Percentiles rank a stretch among this genome's conserved stretches.
Evolutionary conservation across 202 grass and related monocot species (phyloP).

Genomic region (Schoenoplectus triqueter): DNA sequence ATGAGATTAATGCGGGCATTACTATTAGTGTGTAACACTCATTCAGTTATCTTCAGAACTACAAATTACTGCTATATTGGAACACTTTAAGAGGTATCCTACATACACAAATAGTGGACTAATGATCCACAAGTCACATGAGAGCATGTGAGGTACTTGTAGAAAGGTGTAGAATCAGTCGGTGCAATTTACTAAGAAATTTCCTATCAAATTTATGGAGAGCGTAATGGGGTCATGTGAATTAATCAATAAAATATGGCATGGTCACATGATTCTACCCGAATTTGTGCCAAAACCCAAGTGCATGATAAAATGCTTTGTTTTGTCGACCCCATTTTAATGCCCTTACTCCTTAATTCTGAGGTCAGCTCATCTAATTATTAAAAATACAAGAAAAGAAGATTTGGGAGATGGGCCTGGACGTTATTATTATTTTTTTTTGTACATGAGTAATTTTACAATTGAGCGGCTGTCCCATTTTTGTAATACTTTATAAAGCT

Average conservation of each 20-base stretch:
- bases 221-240: conserved; percentile 36
- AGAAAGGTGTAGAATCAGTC: conserved; percentile 14
- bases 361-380: neutral
- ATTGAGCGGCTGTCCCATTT: neutral
- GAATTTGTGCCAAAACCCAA: conserved; percentile 15
- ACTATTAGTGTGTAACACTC: neutral
- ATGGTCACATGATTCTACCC: conserved; percentile 22
- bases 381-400: conserved; percentile 8
- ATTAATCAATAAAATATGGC: conserved; percentile 33
- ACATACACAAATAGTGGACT: neutral
- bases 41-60: neutral
- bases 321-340: neutral
- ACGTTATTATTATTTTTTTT: neutral
- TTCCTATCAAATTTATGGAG: conserved; percentile 19
- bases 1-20: neutral
- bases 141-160: conserved; percentile 24
- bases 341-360: conserved; percentile 22
- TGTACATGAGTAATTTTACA: neutral
- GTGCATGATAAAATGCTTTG: conserved; percentile 22
- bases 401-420: neutral
- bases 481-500: neutral
- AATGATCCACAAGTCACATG: conserved; percentile 23
- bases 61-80: neutral
- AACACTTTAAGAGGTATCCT: neutral
- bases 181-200: neutral